phyloP scores from a whole-genome alignment of 1,139 yeast species.

The Debaryomyces fabryi region DNA sequence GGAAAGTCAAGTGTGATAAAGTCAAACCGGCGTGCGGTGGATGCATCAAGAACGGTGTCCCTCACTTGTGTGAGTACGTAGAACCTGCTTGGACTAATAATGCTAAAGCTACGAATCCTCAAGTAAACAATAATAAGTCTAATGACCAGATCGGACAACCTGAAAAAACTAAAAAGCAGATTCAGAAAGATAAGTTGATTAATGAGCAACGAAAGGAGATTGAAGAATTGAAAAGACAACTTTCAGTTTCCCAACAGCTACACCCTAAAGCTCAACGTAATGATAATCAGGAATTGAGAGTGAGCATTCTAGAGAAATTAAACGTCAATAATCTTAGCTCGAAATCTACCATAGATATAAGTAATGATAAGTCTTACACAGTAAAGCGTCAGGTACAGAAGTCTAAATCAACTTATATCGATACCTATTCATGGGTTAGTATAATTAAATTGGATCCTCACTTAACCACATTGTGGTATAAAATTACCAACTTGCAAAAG shows the following conservation, averaged over 20 bases:
- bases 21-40: constrained; percentile 48
- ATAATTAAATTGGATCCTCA: constrained; percentile 45
- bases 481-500: constrained; percentile 44
- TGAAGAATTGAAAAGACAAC: constrained; percentile 38
- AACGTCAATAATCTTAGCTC: constrained; percentile 14
- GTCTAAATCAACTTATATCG: constrained; percentile 14
- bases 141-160: constrained; percentile 18
- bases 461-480: constrained; percentile 44
- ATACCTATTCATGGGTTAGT: constrained; percentile 44
- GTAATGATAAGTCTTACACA: constrained; percentile 20
- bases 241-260: constrained; percentile 32
- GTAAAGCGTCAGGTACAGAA: constrained; percentile 10
- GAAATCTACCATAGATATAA: constrained; percentile 23
- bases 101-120: not conserved
- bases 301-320: constrained; percentile 20
- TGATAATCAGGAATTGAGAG: constrained; percentile 7
- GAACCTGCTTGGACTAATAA: constrained; percentile 44
- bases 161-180: constrained; percentile 25
- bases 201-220: constrained; percentile 35
- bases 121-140: not conserved
- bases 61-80: constrained; percentile 44
- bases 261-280: constrained; percentile 17
- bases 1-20: constrained; percentile 52
- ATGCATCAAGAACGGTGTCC: constrained; percentile 45
- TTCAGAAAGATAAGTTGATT: constrained; percentile 27